Base-by-base conservation (phyloP, 352 stramenopile species). In the Phytophthora macrochlamydospora region DNA sequence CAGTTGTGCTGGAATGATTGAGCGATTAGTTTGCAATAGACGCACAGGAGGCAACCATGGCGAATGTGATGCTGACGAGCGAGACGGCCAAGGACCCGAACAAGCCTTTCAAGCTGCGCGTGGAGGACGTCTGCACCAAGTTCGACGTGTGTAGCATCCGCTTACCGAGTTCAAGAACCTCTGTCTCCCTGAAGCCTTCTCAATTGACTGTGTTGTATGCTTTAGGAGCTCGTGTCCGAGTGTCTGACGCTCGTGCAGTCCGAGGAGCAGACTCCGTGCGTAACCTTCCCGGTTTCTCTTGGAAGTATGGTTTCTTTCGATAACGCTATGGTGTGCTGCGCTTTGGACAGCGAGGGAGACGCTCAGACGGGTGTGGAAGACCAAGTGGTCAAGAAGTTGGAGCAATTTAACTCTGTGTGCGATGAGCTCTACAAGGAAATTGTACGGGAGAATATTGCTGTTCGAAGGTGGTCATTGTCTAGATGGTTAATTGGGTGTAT, bases 371-470 rank as follows among this genome's bases (percentile, higher is more conserved):
- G 61, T 32, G 68, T 85, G 46, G 87, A 92, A 52, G 85, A 92
- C 50, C 80, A 93, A 54, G 85, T 95, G 56, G 81, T 93, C 45
- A 92, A 89, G 75, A 95, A 93, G 51, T 83, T 95, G 29, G 87
- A 95, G 65, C 83, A 92, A 63, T 95, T 95, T 69, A 95, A 95
- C 68, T 92, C 83, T 37, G 87, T 95, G 37, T 93, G 85, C 70
- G 87, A 95, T 69, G 87, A 95, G 67, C 75, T 95, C 28, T 95
- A 93, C 69, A 95, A 95, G 58, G 87, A 95, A 50, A 95, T 95
- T 44, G 87, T 95, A 75, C 63, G 84, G 11, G 42, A 14, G 6
- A 0, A 53, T 30, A 12, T 12, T 40, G 9, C 29, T 46, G 33
- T 18, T 54, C 28, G 58, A 11, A 62, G 7, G 33, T 51, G 13